Base-by-base conservation (phyloP, 1,139 yeast species). In the Chernovozyma aurita region DNA sequence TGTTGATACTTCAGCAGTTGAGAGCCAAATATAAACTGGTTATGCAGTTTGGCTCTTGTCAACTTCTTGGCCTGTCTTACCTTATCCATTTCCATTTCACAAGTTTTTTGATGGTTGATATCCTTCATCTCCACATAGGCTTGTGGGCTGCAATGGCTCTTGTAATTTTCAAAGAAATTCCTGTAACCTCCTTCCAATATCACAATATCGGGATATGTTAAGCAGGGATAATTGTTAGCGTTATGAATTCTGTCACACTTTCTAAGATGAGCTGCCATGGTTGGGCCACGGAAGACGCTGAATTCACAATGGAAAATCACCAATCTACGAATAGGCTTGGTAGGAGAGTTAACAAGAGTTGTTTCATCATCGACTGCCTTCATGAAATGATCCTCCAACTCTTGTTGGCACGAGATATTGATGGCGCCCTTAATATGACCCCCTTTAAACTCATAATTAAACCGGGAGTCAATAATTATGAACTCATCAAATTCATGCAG, bases 271-370 rank as follows among this genome's bases (percentile, higher is more conserved):
- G 81, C 70, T 1, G 97, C 97, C 84, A 92, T 79, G 34, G 85
- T 69, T 3, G 98, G 98, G 9, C 97, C 96, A 41, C 98, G 73
- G 55, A 84, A 87, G 2, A 95, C 78, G 34, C 95, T 83, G 55
- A 87, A 90, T 59, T 92, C 98, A 61, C 98, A 92, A 59, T 92
- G 97, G 63, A 92, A 90, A 12, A 94, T 71, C 15, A 90, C 59
- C 39, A 92, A 61, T 16, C 62, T 28, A 11, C 30, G 17, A 17
- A 32, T 9, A 4, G 18, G 8, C 18, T 15, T 25, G 63, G 37
- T 58, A 54, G 34, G 53, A 44, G 25, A 37, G 20, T 24, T 33
- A 11, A 24, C 30, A 6, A 35, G 25, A 18, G 24, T 29, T 5
- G 20, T 26, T 17, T 31, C 27, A 8, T 26, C 22, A 2, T 20